phyloP scores from a whole-genome alignment of 2,329 filamentous ascomycete species.

The Colletotrichum paranaense region DNA sequence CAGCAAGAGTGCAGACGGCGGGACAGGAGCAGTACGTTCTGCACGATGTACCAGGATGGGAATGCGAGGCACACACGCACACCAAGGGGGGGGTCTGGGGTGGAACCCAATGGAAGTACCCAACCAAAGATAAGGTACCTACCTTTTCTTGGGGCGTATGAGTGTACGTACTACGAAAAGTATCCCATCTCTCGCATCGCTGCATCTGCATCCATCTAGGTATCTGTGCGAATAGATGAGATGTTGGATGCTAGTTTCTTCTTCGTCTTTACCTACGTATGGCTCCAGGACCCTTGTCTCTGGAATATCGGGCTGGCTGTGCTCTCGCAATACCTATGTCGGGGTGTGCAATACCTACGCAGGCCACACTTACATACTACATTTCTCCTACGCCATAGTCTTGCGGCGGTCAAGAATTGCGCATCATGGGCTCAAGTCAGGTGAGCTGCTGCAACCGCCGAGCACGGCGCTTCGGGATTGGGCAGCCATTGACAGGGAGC shows the following conservation, averaged over 20 bases:
- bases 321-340: background rate
- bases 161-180: background rate
- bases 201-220: background rate
- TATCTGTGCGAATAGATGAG: slow-evolving; percentile 8
- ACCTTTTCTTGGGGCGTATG: background rate
- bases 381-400: slow-evolving; percentile 21
- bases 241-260: slow-evolving; percentile 35
- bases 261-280: slow-evolving; percentile 34
- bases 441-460: slow-evolving; percentile 40
- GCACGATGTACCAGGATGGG: background rate
- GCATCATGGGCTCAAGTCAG: slow-evolving; percentile 42
- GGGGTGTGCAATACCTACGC: background rate
- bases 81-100: background rate
- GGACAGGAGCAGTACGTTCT: background rate
- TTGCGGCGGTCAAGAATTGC: slow-evolving; percentile 40
- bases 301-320: background rate
- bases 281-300: slow-evolving; percentile 29
- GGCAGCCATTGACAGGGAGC: slow-evolving; percentile 34
- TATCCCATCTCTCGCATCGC: background rate
- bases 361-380: background rate
- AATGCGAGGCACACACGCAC: background rate
- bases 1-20: background rate
- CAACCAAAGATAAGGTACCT: background rate
- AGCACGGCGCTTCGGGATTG: slow-evolving; percentile 39
- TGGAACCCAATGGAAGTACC: background rate